Percentiles rank a stretch among this genome's conserved stretches.
Evolutionary conservation across 2,329 filamentous ascomycete species (phyloP).

Genomic region (Piedraia hortae): DNA sequence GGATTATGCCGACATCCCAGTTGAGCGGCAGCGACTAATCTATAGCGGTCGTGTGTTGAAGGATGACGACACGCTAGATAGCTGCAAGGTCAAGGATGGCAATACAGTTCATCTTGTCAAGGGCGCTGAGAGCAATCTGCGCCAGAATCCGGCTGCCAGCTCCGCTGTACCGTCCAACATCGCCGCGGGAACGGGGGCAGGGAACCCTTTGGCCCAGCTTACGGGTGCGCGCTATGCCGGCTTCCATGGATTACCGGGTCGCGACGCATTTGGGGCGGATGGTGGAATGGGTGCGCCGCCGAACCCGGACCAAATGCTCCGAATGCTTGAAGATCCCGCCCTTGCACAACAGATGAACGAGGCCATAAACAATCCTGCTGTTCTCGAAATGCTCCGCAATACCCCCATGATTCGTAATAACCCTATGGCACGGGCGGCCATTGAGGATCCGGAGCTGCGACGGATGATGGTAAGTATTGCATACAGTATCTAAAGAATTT

Average conservation of each 20-base stretch:
- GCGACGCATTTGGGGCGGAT: conserved; percentile 76
- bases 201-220: conserved; percentile 69
- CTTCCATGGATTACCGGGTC: conserved; percentile 63
- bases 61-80: conserved; percentile 59
- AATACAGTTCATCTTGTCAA: conserved; percentile 94
- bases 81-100: conserved; percentile 85
- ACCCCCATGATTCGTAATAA: conserved; percentile 57
- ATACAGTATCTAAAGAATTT: too few species aligned
- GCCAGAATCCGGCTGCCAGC: conserved; percentile 27
- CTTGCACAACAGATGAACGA: conserved; percentile 76
- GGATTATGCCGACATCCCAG: conserved; percentile 65
- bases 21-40: conserved; percentile 77
- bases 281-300: conserved; percentile 83
- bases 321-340: conserved; percentile 70
- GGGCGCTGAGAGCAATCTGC: conserved; percentile 67
- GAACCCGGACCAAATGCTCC: conserved; percentile 51
- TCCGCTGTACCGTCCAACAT: conserved; percentile 47
- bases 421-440: conserved; percentile 62
- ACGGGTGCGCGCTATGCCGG: conserved; percentile 88
- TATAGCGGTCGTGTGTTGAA: conserved; percentile 95
- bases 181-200: conserved; percentile 48
- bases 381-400: conserved; percentile 52
- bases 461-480: conserved; percentile 83
- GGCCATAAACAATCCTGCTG: conserved; percentile 77
- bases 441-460: conserved; percentile 69